Percentiles rank a stretch among this genome's conserved stretches.
Conservation (phyloP, 1,139 yeast species). For the Debaryomyces udenii region DNA sequence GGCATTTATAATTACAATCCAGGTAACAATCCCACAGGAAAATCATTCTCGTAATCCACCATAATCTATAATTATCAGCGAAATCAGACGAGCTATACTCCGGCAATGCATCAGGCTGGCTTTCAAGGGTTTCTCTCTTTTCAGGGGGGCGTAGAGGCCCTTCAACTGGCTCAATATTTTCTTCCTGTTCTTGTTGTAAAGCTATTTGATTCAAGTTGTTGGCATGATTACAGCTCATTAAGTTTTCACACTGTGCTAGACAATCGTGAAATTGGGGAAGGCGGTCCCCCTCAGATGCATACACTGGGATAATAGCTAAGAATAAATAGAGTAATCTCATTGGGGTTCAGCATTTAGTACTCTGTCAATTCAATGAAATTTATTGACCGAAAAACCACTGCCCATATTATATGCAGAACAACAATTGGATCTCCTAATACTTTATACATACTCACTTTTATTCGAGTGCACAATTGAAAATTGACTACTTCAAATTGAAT, state of each 20-base stretch:
- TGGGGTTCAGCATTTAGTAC: background rate
- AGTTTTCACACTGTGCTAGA: constrained; percentile 18
- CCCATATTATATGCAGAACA: constrained; percentile 3
- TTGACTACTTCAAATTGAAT: no score
- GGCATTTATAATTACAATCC: constrained; percentile 49
- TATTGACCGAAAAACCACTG: background rate
- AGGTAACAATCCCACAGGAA: constrained; percentile 42
- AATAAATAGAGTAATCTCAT: constrained; percentile 3
- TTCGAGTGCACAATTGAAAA: no score
- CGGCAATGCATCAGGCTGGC: constrained; percentile 2
- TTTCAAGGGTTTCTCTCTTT: background rate
- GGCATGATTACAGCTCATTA: constrained; percentile 14
- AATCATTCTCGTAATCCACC: constrained; percentile 20
- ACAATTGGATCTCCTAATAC: background rate
- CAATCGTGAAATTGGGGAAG: constrained; percentile 33
- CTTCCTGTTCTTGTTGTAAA: constrained; percentile 10
- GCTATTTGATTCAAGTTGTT: constrained; percentile 14
- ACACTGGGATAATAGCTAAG: constrained; percentile 1
- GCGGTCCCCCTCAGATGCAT: constrained; percentile 33
- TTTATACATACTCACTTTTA: no score
- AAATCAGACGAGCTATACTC: constrained; percentile 16
- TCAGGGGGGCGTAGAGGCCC: background rate
- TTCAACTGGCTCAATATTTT: constrained; percentile 4
- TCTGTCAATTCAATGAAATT: background rate
- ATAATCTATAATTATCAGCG: constrained; percentile 16